Evolutionary conservation across 2,329 filamentous ascomycete genomes (phyloP).

Genomic region (Aureobasidium sp.): DNA sequence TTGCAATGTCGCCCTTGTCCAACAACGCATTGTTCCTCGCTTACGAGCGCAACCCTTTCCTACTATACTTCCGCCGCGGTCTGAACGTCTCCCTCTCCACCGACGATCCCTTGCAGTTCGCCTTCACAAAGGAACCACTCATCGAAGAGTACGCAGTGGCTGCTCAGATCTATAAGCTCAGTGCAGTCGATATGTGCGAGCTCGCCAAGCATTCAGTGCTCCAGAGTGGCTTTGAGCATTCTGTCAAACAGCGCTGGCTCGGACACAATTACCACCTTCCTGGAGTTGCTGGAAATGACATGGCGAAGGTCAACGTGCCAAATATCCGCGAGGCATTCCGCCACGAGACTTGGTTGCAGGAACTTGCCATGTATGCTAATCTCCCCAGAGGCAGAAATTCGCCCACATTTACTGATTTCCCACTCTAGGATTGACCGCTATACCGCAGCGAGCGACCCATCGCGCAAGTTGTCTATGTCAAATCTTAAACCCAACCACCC

Average conservation of each 20-base stretch:
- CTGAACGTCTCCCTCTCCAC: slow-evolving; percentile 94
- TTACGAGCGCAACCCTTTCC: slow-evolving; percentile 93
- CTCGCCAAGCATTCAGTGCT: slow-evolving; percentile 91
- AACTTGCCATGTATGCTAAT: slow-evolving; percentile 68
- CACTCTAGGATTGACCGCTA: slow-evolving; percentile 32
- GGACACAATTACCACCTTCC: slow-evolving; percentile 69
- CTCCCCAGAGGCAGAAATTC: background rate
- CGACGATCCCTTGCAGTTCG: slow-evolving; percentile 94
- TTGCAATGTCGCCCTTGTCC: slow-evolving; percentile 97
- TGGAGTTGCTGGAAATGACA: slow-evolving; percentile 78
- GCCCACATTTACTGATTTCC: slow-evolving; percentile 4
- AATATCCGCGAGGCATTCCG: slow-evolving; percentile 86
- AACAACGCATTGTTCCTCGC: slow-evolving; percentile 96
- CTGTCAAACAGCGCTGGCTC: slow-evolving; percentile 86
- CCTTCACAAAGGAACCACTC: slow-evolving; percentile 94
- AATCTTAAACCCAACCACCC: slow-evolving; percentile 29
- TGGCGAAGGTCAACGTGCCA: slow-evolving; percentile 94
- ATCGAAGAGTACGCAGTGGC: slow-evolving; percentile 98
- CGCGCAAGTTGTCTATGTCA: slow-evolving; percentile 28
- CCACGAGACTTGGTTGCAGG: slow-evolving; percentile 76
- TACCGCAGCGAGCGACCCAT: slow-evolving; percentile 29
- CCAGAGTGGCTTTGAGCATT: slow-evolving; percentile 87
- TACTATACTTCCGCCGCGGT: slow-evolving; percentile 90
- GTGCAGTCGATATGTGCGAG: slow-evolving; percentile 96
- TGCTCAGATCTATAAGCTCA: slow-evolving; percentile 96